Evolutionary conservation across 176 grass and related monocot species (phyloP), one percentile per base, ranked within the genome.

Genomic region (Paspalum notatum): DNA sequence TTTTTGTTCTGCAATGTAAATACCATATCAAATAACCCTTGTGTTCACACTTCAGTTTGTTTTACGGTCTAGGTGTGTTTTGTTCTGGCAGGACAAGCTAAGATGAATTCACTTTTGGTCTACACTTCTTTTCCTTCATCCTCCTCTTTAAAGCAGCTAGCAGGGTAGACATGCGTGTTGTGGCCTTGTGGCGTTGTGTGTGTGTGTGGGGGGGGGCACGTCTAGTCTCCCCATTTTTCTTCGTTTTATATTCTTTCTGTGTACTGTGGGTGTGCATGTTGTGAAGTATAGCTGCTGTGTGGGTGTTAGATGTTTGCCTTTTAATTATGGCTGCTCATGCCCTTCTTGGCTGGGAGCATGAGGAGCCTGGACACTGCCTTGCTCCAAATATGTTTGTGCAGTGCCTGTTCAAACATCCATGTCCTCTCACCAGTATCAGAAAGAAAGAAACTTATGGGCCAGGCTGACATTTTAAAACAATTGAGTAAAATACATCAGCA

Each of bases 281-380:
- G 56, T 3, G 32, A 59, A 59, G 43, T 64, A 25, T 7, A 64
- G 22, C 48, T 47, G 11, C 16, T 7, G 44, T 48, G 67, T 26
- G 41, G 43, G 66, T 49, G 13, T 71, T 25, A 49, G 22, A 15
- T 49, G n/a, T 47, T 6, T 71, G 68, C 24, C 27, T 70, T 3
- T 11, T 26, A 26, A 63, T 39, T 37, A 37, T 63, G 27, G 1
- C 14, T 63, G 14, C 44, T 39, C 2, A 8, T 64, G 25, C 61
- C 61, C 61, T 70, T 6, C 13, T 69, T 25, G 43, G 12, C 44
- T 32, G 32, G 32, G 32, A n/a, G 1, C 32, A 32, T 32, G 32
- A 44, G 65, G 65, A 66, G 40, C 42, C 21, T 44, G 12, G 40
- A 42, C 40, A 66, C 63, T 66, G n/a, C 64, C 64, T 67, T 43